Percentiles rank a stretch among this genome's conserved stretches.
These are phyloP conservation scores for Ambrosia trifida DNA, from an alignment of 129 eudicot species.

Conservation along the genomic window DNA sequence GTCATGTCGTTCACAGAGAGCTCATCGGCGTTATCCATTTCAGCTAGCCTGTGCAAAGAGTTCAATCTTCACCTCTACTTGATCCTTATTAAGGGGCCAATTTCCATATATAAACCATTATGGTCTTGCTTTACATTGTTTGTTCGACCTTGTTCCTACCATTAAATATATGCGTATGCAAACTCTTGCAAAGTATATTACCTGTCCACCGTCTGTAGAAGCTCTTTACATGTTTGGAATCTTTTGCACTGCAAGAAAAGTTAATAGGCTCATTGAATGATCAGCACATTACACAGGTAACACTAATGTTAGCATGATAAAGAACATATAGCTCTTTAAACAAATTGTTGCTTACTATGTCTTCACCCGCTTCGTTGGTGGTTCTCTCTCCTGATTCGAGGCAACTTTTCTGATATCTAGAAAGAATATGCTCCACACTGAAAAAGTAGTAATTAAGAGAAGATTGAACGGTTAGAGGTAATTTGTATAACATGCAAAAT, in stretches of 20 bases:
- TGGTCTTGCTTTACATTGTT: background rate
- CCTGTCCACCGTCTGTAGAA: conserved; percentile 50
- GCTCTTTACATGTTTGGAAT: conserved; percentile 41
- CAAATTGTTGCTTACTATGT: conserved; percentile 3
- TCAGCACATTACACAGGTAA: background rate
- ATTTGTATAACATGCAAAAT: background rate
- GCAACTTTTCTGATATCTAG: conserved; percentile 4
- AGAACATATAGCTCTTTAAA: background rate
- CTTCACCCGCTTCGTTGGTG: background rate
- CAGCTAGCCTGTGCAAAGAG: conserved; percentile 42
- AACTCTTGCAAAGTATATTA: background rate
- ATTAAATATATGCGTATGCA: background rate
- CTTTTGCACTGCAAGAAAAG: conserved; percentile 19
- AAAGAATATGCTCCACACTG: too few species aligned
- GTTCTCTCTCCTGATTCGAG: conserved; percentile 1
- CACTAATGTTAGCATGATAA: background rate
- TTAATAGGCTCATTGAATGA: background rate
- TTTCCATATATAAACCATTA: background rate
- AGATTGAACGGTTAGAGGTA: background rate
- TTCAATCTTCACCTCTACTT: background rate
- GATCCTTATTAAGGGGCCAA: background rate
- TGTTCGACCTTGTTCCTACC: background rate
- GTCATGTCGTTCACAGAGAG: conserved; percentile 40
- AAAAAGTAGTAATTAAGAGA: too few species aligned
- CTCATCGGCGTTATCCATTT: conserved; percentile 23